Conservation (phyloP, 257 asterid genomes). For the Petunia axillaris region DNA sequence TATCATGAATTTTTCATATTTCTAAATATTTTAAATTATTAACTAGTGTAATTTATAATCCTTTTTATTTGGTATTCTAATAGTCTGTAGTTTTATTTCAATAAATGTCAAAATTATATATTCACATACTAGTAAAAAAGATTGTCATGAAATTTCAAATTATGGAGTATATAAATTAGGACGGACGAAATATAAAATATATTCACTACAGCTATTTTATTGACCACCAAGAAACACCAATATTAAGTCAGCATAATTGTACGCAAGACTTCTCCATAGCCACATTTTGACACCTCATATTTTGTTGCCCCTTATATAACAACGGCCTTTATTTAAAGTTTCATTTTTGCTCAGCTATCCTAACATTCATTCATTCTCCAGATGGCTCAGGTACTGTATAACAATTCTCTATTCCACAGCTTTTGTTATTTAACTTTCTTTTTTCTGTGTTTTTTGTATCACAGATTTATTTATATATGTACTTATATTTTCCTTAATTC, state of each 20-base stretch:
- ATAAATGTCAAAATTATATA: too few species aligned
- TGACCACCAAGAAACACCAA: too few species aligned
- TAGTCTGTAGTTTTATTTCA: too few species aligned
- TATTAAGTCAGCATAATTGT: background rate
- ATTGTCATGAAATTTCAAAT: too few species aligned
- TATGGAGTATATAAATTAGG: too few species aligned
- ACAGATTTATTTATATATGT: background rate
- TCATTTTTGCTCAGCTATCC: background rate
- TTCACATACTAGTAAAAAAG: too few species aligned
- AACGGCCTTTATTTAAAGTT: background rate
- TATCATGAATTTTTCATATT: too few species aligned
- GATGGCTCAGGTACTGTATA: conserved; percentile 44
- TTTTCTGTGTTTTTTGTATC: background rate
- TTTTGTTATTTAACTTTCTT: conserved; percentile 9
- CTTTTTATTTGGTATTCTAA: too few species aligned
- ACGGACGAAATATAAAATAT: too few species aligned
- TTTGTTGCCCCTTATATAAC: background rate
- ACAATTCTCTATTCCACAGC: background rate
- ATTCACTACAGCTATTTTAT: too few species aligned
- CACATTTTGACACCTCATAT: background rate
- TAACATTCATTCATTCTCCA: background rate
- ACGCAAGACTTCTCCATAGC: conserved; percentile 1
- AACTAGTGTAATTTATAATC: too few species aligned
- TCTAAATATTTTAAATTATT: too few species aligned
- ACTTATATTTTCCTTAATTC: background rate